These are phyloP conservation scores for Leccinum variicolor DNA, from an alignment of 768 basidiomycete genomes.

Conservation along the genomic window DNA sequence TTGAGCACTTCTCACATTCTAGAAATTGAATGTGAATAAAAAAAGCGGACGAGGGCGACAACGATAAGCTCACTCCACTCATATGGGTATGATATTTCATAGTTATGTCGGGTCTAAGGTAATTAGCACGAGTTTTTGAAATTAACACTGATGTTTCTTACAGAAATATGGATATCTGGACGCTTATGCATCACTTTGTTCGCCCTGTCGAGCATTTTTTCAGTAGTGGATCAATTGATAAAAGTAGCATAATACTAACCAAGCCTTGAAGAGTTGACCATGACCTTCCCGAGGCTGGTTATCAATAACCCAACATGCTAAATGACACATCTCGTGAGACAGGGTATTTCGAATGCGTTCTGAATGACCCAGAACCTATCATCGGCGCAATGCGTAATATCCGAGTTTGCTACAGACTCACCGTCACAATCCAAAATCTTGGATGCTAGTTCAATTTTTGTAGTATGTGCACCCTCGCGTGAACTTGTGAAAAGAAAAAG, in stretches of 20 bases:
- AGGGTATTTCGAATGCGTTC: slow-evolving; percentile 81
- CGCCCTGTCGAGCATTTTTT: slow-evolving; percentile 43
- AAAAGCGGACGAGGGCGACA: neutral
- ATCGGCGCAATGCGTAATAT: neutral
- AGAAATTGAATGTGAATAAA: slow-evolving; percentile 3
- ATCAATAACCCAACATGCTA: slow-evolving; percentile 84
- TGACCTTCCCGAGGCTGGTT: slow-evolving; percentile 67
- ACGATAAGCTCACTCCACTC: slow-evolving; percentile 57
- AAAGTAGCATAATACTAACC: slow-evolving; percentile 41
- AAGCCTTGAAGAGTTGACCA: slow-evolving; percentile 66
- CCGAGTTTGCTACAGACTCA: slow-evolving; percentile 26
- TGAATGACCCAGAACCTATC: slow-evolving; percentile 24
- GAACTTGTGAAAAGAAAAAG: slow-evolving; percentile 35
- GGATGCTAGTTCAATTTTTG: slow-evolving; percentile 73
- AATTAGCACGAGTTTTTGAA: neutral
- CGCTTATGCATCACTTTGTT: slow-evolving; percentile 61
- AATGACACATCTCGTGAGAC: slow-evolving; percentile 90
- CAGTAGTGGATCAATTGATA: neutral
- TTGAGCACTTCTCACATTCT: slow-evolving; percentile 65
- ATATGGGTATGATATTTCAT: slow-evolving; percentile 71
- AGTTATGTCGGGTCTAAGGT: slow-evolving; percentile 63
- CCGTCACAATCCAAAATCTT: slow-evolving; percentile 81
- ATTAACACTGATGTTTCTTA: slow-evolving; percentile 29
- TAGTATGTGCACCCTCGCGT: slow-evolving; percentile 53
- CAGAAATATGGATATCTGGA: slow-evolving; percentile 71